These are phyloP conservation scores for Paecilomyces sp. DNA, from an alignment of 2,329 filamentous ascomycete genomes.

Conservation along the genomic window DNA sequence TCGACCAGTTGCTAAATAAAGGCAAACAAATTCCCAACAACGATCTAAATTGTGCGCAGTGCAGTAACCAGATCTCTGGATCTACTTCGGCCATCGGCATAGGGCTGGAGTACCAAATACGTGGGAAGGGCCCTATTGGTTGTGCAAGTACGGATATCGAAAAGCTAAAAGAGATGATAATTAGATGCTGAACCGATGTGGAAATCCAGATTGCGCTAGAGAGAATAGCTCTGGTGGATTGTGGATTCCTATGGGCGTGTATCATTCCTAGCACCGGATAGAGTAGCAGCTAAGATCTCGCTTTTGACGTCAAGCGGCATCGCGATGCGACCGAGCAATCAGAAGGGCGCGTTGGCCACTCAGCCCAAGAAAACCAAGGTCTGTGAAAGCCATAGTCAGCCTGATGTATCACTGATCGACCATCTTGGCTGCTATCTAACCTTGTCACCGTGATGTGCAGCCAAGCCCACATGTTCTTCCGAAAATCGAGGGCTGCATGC, in stretches of 20 bases:
- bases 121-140: neutral
- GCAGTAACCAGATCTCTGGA: neutral
- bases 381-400: neutral
- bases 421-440: neutral
- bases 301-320: neutral
- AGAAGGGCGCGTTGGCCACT: neutral
- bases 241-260: neutral
- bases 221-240: neutral
- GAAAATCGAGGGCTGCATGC: neutral
- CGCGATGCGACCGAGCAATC: neutral
- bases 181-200: neutral
- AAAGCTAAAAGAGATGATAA: neutral
- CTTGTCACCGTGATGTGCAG: neutral
- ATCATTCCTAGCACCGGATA: neutral
- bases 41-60: too few species aligned
- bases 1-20: too few species aligned
- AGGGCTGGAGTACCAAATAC: neutral
- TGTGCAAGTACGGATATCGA: neutral
- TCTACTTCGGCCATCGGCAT: neutral
- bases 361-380: neutral
- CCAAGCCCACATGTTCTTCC: neutral
- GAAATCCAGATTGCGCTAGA: neutral
- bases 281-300: neutral
- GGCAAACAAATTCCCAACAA: too few species aligned
- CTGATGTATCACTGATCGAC: neutral